Percentiles rank a stretch among this genome's conserved stretches.
Evolutionary conservation across 208 protist genomes (phyloP).

Genomic region (Crithidia brevicula): DNA sequence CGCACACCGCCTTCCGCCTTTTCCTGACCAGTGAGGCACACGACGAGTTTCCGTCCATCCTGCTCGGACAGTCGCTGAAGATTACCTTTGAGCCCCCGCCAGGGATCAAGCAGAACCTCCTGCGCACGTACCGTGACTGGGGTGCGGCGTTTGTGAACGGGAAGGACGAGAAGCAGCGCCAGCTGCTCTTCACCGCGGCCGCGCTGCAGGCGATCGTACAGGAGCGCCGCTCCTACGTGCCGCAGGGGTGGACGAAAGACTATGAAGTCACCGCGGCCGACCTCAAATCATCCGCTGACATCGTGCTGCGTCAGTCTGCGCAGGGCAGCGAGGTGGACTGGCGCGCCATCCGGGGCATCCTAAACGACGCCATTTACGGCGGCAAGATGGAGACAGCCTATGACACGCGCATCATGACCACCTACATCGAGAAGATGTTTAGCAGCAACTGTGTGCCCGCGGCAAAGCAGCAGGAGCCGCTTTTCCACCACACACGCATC

Average conservation of each 20-base stretch:
- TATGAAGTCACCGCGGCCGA: conserved; percentile 97
- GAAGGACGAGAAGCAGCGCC: conserved; percentile 67
- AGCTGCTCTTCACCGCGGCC: conserved; percentile 95
- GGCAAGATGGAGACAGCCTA: conserved; percentile 96
- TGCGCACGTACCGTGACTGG: conserved; percentile 94
- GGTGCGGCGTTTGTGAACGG: conserved; percentile 57
- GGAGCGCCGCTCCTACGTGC: conserved; percentile 97
- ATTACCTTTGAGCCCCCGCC: conserved; percentile 97
- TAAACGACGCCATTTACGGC: conserved; percentile 97
- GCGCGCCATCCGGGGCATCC: conserved; percentile 92
- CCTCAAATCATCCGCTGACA: conserved; percentile 91
- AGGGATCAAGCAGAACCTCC: conserved; percentile 95
- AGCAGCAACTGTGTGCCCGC: conserved; percentile 58
- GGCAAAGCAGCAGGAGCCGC: conserved; percentile 54
- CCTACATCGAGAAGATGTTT: conserved; percentile 95
- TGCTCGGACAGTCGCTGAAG: conserved; percentile 96
- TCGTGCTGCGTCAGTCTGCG: conserved; percentile 83
- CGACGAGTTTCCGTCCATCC: conserved; percentile 93
- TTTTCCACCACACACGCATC: conserved; percentile 69
- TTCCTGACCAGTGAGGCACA: conserved; percentile 97
- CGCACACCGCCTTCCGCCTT: conserved; percentile 92
- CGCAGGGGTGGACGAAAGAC: conserved; percentile 97
- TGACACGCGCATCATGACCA: conserved; percentile 92
- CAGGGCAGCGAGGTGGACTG: conserved; percentile 75
- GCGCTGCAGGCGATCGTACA: conserved; percentile 97